Conservation (phyloP, 2,329 filamentous ascomycete genomes). For the Alternaria viburni region DNA sequence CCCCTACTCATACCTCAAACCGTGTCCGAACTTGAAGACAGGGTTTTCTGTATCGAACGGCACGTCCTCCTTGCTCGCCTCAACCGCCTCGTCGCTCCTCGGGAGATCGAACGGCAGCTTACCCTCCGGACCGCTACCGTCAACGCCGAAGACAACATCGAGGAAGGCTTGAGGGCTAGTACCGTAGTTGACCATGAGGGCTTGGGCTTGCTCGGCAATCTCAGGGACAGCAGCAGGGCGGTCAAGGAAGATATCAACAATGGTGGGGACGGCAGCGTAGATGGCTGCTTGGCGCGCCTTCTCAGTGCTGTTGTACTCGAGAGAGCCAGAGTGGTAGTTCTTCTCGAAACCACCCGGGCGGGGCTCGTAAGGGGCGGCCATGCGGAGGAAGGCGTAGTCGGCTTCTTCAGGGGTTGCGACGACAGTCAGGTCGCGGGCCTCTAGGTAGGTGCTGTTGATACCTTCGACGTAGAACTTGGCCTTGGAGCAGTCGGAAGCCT, state of each 20-base stretch:
- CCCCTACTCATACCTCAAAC: constrained; percentile 37
- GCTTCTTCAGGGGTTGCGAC: constrained; percentile 49
- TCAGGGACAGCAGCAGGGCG: constrained; percentile 54
- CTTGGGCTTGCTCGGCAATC: constrained; percentile 47
- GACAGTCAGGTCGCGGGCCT: constrained; percentile 39
- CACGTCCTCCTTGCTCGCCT: constrained; percentile 43
- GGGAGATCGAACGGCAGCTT: constrained; percentile 58
- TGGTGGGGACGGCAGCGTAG: constrained; percentile 48
- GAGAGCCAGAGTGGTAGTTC: constrained; percentile 49
- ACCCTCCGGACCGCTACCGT: constrained; percentile 49
- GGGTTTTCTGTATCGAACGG: constrained; percentile 49
- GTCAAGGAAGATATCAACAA: constrained; percentile 55
- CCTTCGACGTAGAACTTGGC: constrained; percentile 47
- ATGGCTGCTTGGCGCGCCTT: constrained; percentile 49
- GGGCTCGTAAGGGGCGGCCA: constrained; percentile 50
- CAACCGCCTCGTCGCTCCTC: constrained; percentile 52
- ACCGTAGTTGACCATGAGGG: constrained; percentile 52
- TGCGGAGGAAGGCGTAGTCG: constrained; percentile 51
- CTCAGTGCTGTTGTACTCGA: constrained; percentile 52
- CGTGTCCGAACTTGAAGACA: constrained; percentile 45
- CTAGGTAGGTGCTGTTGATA: constrained; percentile 42
- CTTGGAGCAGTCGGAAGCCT: constrained; percentile 21
- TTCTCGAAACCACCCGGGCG: constrained; percentile 53
- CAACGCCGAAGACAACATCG: constrained; percentile 51
- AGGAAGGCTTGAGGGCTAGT: constrained; percentile 52